A percentile compares a stretch with the other conserved stretches of the same genome.
These are phyloP conservation scores for Clohesyomyces aquaticus DNA, from an alignment of 495 filamentous ascomycete species.

Conservation along the genomic window DNA sequence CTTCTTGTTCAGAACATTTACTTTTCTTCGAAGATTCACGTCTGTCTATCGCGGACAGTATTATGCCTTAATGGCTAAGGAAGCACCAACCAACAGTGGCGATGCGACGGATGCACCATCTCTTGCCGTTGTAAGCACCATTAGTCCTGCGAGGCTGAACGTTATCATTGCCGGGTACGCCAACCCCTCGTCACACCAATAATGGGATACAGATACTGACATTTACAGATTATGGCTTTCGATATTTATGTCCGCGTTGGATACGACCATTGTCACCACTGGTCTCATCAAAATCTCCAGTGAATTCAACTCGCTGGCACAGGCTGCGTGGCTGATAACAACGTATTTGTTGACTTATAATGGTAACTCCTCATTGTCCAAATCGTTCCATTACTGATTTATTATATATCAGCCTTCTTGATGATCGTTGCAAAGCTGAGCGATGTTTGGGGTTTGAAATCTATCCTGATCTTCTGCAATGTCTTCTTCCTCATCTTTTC, in stretches of 20 bases:
- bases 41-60: background rate
- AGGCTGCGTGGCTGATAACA: slow-evolving; percentile 33
- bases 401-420: slow-evolving; percentile 18
- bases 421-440: slow-evolving; percentile 37
- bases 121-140: slow-evolving; percentile 4
- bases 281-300: slow-evolving; percentile 36
- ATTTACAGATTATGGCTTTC: slow-evolving; percentile 36
- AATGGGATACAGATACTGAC: slow-evolving; percentile 2
- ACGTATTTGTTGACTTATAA: slow-evolving; percentile 39
- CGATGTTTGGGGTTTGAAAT: slow-evolving; percentile 34
- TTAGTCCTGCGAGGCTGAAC: slow-evolving; percentile 25
- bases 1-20: background rate
- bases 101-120: background rate
- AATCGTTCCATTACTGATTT: background rate
- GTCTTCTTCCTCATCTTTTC: slow-evolving; percentile 34
- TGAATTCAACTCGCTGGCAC: slow-evolving; percentile 28
- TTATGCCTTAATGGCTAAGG: slow-evolving; percentile 3
- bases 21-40: background rate
- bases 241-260: slow-evolving; percentile 35
- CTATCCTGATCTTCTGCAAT: slow-evolving; percentile 25
- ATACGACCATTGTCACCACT: slow-evolving; percentile 36
- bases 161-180: slow-evolving; percentile 33
- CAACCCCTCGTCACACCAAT: too few species aligned
- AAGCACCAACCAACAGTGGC: background rate
- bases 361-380: slow-evolving; percentile 3